Conservation (phyloP, 2,329 filamentous ascomycete species). For the Niveomyces coronatus region DNA sequence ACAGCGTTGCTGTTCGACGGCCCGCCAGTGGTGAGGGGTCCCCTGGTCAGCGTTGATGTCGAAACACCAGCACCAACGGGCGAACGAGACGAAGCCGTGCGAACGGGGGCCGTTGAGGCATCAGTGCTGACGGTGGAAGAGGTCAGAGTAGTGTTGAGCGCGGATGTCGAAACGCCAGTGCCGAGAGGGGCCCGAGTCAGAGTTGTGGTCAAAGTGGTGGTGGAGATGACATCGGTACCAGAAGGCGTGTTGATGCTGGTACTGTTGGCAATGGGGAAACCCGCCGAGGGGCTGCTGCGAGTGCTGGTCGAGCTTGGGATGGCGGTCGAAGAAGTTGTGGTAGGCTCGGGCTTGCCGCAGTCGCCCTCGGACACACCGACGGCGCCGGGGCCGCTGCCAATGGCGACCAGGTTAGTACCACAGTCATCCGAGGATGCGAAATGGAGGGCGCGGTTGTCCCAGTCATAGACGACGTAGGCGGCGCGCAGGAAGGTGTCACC, state of each 20-base stretch:
- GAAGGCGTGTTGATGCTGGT: too few relatives aligned
- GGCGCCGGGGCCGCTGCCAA: conserved; percentile 29
- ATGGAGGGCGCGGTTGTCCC: conserved; percentile 28
- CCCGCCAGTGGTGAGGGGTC: not conserved
- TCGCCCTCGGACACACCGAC: conserved; percentile 22
- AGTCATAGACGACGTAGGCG: conserved; percentile 34
- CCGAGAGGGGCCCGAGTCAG: not conserved
- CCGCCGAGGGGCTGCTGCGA: too few relatives aligned
- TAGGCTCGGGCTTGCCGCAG: conserved; percentile 15
- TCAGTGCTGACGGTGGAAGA: not conserved
- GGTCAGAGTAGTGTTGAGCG: not conserved
- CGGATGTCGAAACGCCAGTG: not conserved
- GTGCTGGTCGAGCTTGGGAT: not conserved
- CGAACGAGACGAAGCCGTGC: not conserved
- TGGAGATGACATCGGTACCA: too few relatives aligned
- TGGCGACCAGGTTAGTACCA: conserved; percentile 26
- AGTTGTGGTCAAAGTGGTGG: not conserved
- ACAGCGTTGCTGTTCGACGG: not conserved
- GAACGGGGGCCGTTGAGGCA: not conserved
- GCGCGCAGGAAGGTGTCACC: conserved; percentile 35
- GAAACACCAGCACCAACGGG: too few relatives aligned
- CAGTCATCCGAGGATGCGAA: conserved; percentile 28
- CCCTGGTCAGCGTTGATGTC: conserved; percentile 2
- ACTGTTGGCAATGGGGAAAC: too few relatives aligned
- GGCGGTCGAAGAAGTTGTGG: not conserved